Evolutionary conservation across 2,329 filamentous ascomycete genomes (phyloP).

Genomic region (Salinomyces thailandicus): DNA sequence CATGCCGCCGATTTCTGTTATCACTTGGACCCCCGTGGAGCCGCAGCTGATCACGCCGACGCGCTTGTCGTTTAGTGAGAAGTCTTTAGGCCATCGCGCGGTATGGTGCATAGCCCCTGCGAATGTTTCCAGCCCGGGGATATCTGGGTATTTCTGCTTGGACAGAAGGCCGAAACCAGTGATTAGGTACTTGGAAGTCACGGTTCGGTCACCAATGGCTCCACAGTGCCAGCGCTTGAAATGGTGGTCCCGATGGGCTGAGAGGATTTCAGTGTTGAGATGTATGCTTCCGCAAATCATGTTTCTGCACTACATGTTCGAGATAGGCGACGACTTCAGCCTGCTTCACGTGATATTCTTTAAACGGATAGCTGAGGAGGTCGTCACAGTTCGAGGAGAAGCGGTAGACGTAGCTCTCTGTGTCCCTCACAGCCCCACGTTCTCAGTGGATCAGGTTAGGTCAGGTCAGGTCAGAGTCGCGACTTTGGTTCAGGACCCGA

Average conservation of each 20-base stretch:
- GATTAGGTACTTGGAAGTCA: slow-evolving; percentile 23
- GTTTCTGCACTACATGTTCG: slow-evolving; percentile 23
- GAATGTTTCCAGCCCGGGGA: slow-evolving; percentile 26
- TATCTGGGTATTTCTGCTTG: slow-evolving; percentile 23
- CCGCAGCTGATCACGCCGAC: slow-evolving; percentile 27
- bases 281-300: slow-evolving; percentile 28
- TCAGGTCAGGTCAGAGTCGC: neutral
- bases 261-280: slow-evolving; percentile 31
- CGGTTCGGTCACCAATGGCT: slow-evolving; percentile 14
- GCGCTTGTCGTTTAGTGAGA: slow-evolving; percentile 17
- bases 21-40: slow-evolving; percentile 21
- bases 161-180: slow-evolving; percentile 26
- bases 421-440: slow-evolving; percentile 18
- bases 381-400: slow-evolving; percentile 28
- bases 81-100: slow-evolving; percentile 21
- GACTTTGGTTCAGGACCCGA: no score
- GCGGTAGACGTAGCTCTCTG: slow-evolving; percentile 20
- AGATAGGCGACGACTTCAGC: slow-evolving; percentile 28
- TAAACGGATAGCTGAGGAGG: slow-evolving; percentile 28
- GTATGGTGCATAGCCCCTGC: slow-evolving; percentile 27
- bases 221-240: slow-evolving; percentile 23
- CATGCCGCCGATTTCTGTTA: slow-evolving; percentile 18
- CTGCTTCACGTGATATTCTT: slow-evolving; percentile 26
- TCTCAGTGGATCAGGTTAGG: no score
- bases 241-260: slow-evolving; percentile 25